Evolutionary conservation across 345 rosid species (phyloP).

Genomic region (Lumnitzera littorea): DNA sequence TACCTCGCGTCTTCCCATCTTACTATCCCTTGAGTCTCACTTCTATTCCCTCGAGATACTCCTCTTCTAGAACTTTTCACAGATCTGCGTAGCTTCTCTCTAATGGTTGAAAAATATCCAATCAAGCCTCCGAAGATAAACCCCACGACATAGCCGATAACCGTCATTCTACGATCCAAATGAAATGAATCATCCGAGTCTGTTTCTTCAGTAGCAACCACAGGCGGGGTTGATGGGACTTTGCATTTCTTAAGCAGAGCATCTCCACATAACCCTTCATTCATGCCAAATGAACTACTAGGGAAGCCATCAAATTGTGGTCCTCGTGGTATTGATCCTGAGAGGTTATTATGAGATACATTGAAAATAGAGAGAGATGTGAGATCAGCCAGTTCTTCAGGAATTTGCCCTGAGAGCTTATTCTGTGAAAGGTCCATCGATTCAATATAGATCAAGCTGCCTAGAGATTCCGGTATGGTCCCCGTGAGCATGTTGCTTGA

Average conservation of each 20-base stretch:
- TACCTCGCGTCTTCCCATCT: no score
- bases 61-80: no score
- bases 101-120: not conserved
- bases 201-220: not conserved
- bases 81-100: no score
- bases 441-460: not conserved
- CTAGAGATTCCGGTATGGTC: not conserved
- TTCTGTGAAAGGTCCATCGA: not conserved
- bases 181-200: not conserved
- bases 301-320: not conserved
- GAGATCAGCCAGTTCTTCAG: not conserved
- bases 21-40: no score
- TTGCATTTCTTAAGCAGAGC: not conserved
- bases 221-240: not conserved
- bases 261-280: not conserved
- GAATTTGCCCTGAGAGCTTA: not conserved
- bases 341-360: conserved; percentile 3
- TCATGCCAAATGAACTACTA: not conserved
- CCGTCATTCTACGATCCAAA: not conserved
- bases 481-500: not conserved
- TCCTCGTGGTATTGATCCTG: not conserved
- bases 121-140: not conserved
- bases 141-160: not conserved
- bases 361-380: not conserved
- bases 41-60: no score